Base-by-base conservation (phyloP, 2,329 filamentous ascomycete genomes). In the Talaromyces verruculosus region DNA sequence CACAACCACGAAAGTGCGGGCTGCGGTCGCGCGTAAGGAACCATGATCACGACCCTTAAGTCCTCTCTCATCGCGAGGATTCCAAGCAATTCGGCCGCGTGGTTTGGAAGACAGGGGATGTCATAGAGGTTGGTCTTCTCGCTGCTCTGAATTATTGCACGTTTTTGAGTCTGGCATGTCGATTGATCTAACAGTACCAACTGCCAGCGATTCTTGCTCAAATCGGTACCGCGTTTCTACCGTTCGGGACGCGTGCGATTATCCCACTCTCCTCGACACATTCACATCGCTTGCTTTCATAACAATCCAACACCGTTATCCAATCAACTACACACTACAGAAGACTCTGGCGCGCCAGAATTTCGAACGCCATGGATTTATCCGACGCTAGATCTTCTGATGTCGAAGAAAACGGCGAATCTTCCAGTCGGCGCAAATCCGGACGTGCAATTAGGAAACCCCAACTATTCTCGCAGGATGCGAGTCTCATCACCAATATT, bases 371-470 rank as follows among this genome's bases (percentile, higher is more conserved):
- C 35, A 66, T 66, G 65, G 65, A 66, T 51, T 43, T 66, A 17
- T 55, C 58, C 47, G 58, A 55, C 41, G 28, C 64, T 10, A 41
- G 33, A 30, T 66, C 65, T 5, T 63, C 65, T 13, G 65, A 66
- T 43, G 61, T n/a, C 43, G 65, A 66, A 30, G 60, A 63, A 62
- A 63, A 68, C 41, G 61, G 47, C 47, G 64, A 63, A 19, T 63
- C 61, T 47, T 67, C 61, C 58, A 45, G 57, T 51, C 59, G 65
- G 55, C 65, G 65, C 61, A 81, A 79, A 69, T 83, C 81, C n/a
- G 76, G 78, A 59, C 78, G 81, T 67, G 73, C 74, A 63, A 76
- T 77, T 66, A 78, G 79, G 58, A 79, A 76, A 68, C 80, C 80
- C 41, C 77, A 79, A 63, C 64, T 80, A 25, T 81, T 78, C 64